Evolutionary conservation across 2,329 filamentous ascomycete species (phyloP), one percentile per base, ranked within the genome.

Genomic region (Shiraia bambusicola): DNA sequence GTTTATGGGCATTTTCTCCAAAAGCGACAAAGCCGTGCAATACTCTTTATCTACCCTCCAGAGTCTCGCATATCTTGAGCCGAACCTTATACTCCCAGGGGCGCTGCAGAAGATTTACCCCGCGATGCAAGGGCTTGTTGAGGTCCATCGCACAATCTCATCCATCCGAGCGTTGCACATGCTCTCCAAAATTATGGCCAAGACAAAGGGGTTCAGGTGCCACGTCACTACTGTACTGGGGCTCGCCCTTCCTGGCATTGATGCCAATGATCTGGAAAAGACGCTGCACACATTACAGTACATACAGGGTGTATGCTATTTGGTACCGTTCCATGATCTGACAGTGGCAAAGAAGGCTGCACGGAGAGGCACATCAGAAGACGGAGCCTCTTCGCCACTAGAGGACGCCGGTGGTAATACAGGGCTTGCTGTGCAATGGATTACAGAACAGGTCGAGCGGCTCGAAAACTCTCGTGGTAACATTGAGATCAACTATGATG

Each of bases 1-100:
- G 4, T 98, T 96, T 68, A 96, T 98, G 91, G 93, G 93, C 19
- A 86, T 98, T 35, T 98, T 96, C 67, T 88, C 91, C 39, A 98
- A 98, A 77, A 95, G 91, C 67, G 85, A 83, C 42, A 91, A 90
- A 35, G 86, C 93, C 3, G 90, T 95, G 64, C 91, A 86, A 67
- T 95, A 91, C 73, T 95, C 92, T 52, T 82, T 96, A 52, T 90
- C 87, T 35, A 88, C 92, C 1, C 76, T 98, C 35, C 92, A 97
- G 66, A 87, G 88, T 40, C 74, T 98, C 39, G 87, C 93, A 2
- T 96, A 87, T 59, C 76, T 98, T 32, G 92, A 98, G 65, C 94
- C 93, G 0, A 84, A 89, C 55, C 76, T 97, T 56, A 92, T 98
- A 45, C 76, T 98, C 2, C 93, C 93, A 0, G 93, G 94, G 29